Conservation (phyloP, 1,284 basidiomycete species). For the Amylostereum chailletii region DNA sequence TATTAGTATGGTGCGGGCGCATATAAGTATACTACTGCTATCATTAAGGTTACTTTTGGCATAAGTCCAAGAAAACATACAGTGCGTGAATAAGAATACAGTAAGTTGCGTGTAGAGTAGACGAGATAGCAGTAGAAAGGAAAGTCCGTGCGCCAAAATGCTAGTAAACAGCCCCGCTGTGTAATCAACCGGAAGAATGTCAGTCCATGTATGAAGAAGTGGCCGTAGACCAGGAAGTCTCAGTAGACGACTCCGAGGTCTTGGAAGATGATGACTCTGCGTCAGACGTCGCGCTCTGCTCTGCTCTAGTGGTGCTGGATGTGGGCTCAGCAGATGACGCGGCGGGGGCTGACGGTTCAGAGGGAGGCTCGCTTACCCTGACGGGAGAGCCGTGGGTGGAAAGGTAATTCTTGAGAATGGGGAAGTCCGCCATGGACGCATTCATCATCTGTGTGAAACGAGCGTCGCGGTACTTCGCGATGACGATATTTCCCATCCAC, state of each 20-base stretch:
- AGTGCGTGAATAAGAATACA: neutral
- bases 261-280: constrained; percentile 2
- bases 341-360: constrained; percentile 12
- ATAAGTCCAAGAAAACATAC: neutral
- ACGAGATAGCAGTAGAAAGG: neutral
- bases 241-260: neutral
- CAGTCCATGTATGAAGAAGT: neutral
- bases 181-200: neutral
- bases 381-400: constrained; percentile 48
- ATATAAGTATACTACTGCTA: neutral
- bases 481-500: constrained; percentile 71
- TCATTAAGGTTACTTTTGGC: constrained; percentile 1
- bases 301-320: constrained; percentile 1
- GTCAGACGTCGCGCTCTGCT: neutral
- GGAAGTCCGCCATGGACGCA: constrained; percentile 72
- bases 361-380: constrained; percentile 22
- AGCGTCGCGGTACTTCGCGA: constrained; percentile 65
- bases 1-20: neutral
- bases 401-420: constrained; percentile 70
- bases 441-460: constrained; percentile 63
- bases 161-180: neutral
- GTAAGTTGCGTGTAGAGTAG: neutral
- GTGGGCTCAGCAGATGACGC: constrained; percentile 13
- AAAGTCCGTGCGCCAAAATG: neutral
- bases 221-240: neutral